Evolutionary conservation across 805 yeast genomes (phyloP).

Genomic region (Metschnikowia lochheadii): DNA sequence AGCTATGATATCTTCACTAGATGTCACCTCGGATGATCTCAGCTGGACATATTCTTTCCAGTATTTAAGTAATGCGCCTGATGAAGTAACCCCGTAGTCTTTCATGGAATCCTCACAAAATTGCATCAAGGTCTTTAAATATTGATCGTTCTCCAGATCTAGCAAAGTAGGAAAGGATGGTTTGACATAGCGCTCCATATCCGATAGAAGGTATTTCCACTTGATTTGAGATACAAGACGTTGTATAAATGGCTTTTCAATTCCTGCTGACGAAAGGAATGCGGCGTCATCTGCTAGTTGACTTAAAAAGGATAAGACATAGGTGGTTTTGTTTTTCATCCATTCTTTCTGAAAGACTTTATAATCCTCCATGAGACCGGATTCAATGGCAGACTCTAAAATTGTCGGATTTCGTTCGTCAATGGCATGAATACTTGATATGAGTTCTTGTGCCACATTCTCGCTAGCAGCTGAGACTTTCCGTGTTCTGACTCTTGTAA

Average conservation of each 20-base stretch:
- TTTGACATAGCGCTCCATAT: slow-evolving; percentile 20
- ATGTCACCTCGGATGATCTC: not conserved
- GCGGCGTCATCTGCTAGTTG: slow-evolving; percentile 10
- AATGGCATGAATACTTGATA: slow-evolving; percentile 7
- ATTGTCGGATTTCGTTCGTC: slow-evolving; percentile 16
- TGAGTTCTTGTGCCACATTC: not conserved
- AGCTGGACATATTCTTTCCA: slow-evolving; percentile 23
- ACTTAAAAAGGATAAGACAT: slow-evolving; percentile 9
- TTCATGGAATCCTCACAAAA: slow-evolving; percentile 18
- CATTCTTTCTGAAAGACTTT: slow-evolving; percentile 15
- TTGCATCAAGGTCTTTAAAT: slow-evolving; percentile 3
- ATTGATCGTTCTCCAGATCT: not conserved
- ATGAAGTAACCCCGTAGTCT: slow-evolving; percentile 21
- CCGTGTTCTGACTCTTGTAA: not conserved
- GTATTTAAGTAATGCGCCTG: slow-evolving; percentile 17
- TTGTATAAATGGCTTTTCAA: slow-evolving; percentile 15
- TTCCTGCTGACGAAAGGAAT: slow-evolving; percentile 11
- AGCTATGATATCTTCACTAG: slow-evolving; percentile 7
- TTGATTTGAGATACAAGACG: slow-evolving; percentile 20
- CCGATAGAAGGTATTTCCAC: slow-evolving; percentile 30
- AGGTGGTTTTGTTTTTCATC: slow-evolving; percentile 12
- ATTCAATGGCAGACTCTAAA: slow-evolving; percentile 10
- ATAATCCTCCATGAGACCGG: slow-evolving; percentile 17
- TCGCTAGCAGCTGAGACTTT: not conserved
- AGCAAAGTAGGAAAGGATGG: slow-evolving; percentile 21